phyloP scores from a whole-genome alignment of 2,329 filamentous ascomycete genomes.

The Fusarium floridanum region DNA sequence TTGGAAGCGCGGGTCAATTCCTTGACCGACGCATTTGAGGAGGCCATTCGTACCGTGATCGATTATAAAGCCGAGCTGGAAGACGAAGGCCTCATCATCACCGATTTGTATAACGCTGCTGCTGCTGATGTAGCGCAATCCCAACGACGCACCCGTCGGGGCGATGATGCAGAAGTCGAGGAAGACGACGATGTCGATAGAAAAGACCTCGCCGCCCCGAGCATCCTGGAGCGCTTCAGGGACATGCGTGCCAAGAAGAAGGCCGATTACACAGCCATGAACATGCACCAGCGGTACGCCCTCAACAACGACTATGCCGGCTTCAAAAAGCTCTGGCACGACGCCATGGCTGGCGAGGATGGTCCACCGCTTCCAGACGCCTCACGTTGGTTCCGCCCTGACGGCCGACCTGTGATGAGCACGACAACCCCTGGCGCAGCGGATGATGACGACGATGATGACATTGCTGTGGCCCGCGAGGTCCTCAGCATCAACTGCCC shows the following conservation, averaged over 20 bases:
- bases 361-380: slow-evolving; percentile 66
- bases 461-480: slow-evolving; percentile 75
- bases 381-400: slow-evolving; percentile 65
- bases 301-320: slow-evolving; percentile 69
- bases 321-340: slow-evolving; percentile 72
- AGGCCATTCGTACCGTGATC: slow-evolving; percentile 61
- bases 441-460: slow-evolving; percentile 72
- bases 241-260: slow-evolving; percentile 54
- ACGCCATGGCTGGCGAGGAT: slow-evolving; percentile 62
- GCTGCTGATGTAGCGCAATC: slow-evolving; percentile 30
- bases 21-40: slow-evolving; percentile 61
- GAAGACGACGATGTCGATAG: slow-evolving; percentile 45
- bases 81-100: slow-evolving; percentile 59
- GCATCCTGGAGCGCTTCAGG: slow-evolving; percentile 51
- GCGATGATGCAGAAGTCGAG: background rate
- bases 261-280: slow-evolving; percentile 58
- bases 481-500: slow-evolving; percentile 77
- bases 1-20: slow-evolving; percentile 57
- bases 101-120: slow-evolving; percentile 50
- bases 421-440: slow-evolving; percentile 45
- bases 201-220: slow-evolving; percentile 40
- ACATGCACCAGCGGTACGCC: slow-evolving; percentile 63
- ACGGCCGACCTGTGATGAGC: slow-evolving; percentile 58
- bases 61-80: slow-evolving; percentile 64
- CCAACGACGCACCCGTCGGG: slow-evolving; percentile 7